Conservation (phyloP, 306 rosid species). For the Gleditsia sinensis region DNA sequence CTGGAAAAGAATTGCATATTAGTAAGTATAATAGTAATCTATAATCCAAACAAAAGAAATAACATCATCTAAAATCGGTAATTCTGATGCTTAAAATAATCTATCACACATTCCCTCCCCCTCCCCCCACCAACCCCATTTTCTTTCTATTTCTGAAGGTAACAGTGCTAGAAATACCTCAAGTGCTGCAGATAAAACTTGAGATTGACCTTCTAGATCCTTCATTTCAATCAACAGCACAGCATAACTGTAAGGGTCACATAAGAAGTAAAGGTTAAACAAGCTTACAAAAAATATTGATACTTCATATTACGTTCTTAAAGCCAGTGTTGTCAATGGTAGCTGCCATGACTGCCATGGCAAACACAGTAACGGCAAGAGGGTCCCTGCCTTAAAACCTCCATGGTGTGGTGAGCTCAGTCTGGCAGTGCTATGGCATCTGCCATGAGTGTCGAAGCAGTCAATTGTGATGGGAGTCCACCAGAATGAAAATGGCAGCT, state of each 20-base stretch:
- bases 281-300: slow-evolving; percentile 24
- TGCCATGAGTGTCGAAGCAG: background rate
- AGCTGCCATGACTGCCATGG: background rate
- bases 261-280: slow-evolving; percentile 34
- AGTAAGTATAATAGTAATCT: background rate
- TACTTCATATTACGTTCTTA: slow-evolving; percentile 29
- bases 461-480: background rate
- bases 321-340: background rate
- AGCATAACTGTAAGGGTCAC: slow-evolving; percentile 66
- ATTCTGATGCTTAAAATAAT: background rate
- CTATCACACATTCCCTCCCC: slow-evolving; percentile 3
- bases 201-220: slow-evolving; percentile 92
- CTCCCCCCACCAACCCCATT: background rate
- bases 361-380: background rate
- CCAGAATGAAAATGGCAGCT: background rate
- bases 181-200: slow-evolving; percentile 91
- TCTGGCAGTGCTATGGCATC: background rate
- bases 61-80: background rate
- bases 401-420: background rate
- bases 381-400: background rate
- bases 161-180: slow-evolving; percentile 57
- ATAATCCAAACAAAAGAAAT: slow-evolving; percentile 3
- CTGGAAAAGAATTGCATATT: slow-evolving; percentile 39
- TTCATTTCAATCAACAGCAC: slow-evolving; percentile 75
- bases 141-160: background rate